phyloP scores from a whole-genome alignment of 768 basidiomycete genomes.

The Xanthoconium purpureum region DNA sequence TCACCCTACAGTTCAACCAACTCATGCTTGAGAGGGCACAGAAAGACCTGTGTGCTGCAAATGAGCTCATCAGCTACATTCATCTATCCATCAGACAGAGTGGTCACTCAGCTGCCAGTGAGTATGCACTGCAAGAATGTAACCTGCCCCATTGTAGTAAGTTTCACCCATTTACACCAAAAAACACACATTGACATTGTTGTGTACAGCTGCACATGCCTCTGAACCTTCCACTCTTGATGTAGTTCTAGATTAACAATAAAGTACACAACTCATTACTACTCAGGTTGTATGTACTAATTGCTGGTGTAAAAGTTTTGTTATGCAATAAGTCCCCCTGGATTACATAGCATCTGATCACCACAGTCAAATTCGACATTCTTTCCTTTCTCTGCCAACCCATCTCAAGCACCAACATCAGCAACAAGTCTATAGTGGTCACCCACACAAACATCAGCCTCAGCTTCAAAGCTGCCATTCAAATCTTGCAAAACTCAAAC shows the following conservation, averaged over 20 bases:
- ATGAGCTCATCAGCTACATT: background rate
- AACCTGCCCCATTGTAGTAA: too few relatives aligned
- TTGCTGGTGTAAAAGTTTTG: too few relatives aligned
- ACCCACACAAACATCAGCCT: slow-evolving; percentile 28
- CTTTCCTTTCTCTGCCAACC: slow-evolving; percentile 24
- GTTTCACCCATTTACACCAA: too few relatives aligned
- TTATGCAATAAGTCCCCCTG: too few relatives aligned
- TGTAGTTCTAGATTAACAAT: too few relatives aligned
- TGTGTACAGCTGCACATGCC: too few relatives aligned
- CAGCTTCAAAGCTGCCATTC: slow-evolving; percentile 29
- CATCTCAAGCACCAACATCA: slow-evolving; percentile 15
- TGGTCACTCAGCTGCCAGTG: background rate
- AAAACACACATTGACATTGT: too few relatives aligned
- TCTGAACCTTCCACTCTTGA: too few relatives aligned
- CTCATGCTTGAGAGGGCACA: background rate
- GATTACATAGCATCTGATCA: too few relatives aligned
- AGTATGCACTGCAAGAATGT: background rate
- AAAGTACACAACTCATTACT: too few relatives aligned
- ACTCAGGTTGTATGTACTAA: too few relatives aligned
- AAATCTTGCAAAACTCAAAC: slow-evolving; percentile 22
- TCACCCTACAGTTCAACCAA: background rate
- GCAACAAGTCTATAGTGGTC: slow-evolving; percentile 25
- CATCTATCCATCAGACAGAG: background rate
- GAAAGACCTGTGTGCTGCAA: background rate
- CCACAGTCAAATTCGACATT: slow-evolving; percentile 25